Evolutionary conservation across 2,329 filamentous ascomycete species (phyloP).

Genomic region (Pleoardoris graminearum): DNA sequence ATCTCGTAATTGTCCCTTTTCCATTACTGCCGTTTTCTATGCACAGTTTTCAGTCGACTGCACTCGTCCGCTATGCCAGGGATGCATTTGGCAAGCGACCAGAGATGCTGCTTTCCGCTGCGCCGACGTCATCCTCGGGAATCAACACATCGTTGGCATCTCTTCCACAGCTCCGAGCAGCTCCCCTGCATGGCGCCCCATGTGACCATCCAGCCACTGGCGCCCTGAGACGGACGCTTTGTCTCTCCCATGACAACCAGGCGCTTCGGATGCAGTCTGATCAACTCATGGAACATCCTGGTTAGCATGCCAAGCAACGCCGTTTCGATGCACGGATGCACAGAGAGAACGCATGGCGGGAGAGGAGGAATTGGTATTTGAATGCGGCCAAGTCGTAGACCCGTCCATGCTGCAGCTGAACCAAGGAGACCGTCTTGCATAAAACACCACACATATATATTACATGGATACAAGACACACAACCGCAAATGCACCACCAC

Average conservation of each 20-base stretch:
- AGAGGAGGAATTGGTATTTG: slow-evolving; percentile 42
- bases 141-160: neutral
- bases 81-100: slow-evolving; percentile 16
- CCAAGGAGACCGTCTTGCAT: slow-evolving; percentile 37
- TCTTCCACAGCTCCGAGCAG: slow-evolving; percentile 26
- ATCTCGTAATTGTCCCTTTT: no score
- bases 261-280: no score
- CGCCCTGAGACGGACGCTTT: no score
- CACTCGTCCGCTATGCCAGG: no score
- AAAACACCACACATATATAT: slow-evolving; percentile 43
- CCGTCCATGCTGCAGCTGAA: slow-evolving; percentile 39
- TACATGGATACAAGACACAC: slow-evolving; percentile 35
- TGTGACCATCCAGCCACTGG: neutral
- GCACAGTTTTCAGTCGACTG: no score
- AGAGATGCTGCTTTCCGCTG: slow-evolving; percentile 10
- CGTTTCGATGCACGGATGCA: neutral
- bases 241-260: no score
- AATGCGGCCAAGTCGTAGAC: slow-evolving; percentile 42
- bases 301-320: no score
- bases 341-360: neutral
- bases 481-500: slow-evolving; percentile 24
- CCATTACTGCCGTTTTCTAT: no score
- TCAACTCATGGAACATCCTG: no score
- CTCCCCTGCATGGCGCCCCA: slow-evolving; percentile 23
- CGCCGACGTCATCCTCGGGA: slow-evolving; percentile 1